Evolutionary conservation across 306 rosid species (phyloP).

Genomic region (Prinsepia uniflora): DNA sequence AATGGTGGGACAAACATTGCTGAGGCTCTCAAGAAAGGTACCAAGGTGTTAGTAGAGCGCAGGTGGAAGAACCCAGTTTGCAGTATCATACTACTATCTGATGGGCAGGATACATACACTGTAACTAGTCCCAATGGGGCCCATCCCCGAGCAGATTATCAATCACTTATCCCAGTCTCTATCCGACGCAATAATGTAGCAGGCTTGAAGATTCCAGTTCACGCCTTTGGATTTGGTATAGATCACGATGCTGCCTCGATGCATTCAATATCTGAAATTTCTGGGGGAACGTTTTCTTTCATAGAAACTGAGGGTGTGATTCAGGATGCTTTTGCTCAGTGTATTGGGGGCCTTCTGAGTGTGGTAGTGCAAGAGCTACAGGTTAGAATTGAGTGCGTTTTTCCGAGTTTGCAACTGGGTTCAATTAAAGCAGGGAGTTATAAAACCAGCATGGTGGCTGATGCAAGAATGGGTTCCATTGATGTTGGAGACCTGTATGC

Average conservation of each 20-base stretch:
- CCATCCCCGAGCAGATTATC: constrained; percentile 36
- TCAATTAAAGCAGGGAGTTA: constrained; percentile 83
- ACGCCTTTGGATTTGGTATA: constrained; percentile 82
- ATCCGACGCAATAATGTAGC: constrained; percentile 38
- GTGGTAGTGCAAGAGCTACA: constrained; percentile 84
- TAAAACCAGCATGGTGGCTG: constrained; percentile 41
- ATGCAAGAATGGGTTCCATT: constrained; percentile 58
- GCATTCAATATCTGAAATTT: constrained; percentile 80
- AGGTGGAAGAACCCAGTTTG: constrained; percentile 82
- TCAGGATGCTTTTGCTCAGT: constrained; percentile 98
- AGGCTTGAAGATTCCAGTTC: constrained; percentile 76
- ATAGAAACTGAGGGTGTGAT: constrained; percentile 82
- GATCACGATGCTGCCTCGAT: constrained; percentile 80
- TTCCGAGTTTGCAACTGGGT: constrained; percentile 48
- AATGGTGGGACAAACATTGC: constrained; percentile 86
- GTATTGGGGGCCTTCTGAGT: constrained; percentile 92
- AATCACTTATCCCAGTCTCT: constrained; percentile 62
- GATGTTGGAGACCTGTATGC: constrained; percentile 82
- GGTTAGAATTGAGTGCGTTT: constrained; percentile 53
- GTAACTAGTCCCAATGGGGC: constrained; percentile 28
- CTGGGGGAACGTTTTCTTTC: constrained; percentile 96
- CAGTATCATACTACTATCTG: constrained; percentile 79
- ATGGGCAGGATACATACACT: constrained; percentile 84
- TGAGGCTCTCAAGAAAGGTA: constrained; percentile 77
- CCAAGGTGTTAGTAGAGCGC: constrained; percentile 79